Conservation (phyloP, 768 basidiomycete species). For the Megacollybia marginata region DNA sequence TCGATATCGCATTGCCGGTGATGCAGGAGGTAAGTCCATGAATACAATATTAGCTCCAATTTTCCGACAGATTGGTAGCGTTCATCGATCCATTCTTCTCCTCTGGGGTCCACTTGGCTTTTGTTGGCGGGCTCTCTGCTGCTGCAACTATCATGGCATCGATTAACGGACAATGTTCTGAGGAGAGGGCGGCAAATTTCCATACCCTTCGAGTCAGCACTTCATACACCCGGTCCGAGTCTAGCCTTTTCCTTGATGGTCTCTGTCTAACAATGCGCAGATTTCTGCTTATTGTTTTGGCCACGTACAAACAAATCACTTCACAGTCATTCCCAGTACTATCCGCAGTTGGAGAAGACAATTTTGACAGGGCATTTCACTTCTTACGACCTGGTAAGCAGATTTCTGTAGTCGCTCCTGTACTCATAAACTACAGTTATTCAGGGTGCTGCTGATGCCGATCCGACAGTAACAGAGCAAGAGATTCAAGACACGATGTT, state of each 20-base stretch:
- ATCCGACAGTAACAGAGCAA: conserved; percentile 56
- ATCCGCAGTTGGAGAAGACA: conserved; percentile 59
- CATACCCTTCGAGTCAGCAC: conserved; percentile 49
- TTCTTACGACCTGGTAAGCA: conserved; percentile 51
- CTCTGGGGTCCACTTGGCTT: conserved; percentile 54
- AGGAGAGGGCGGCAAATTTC: conserved; percentile 40
- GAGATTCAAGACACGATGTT: conserved; percentile 75
- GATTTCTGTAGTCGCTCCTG: no score
- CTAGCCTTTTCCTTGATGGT: background rate
- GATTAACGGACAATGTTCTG: conserved; percentile 40
- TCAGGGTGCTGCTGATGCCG: conserved; percentile 76
- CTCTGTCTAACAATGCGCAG: conserved; percentile 19
- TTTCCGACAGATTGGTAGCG: conserved; percentile 21
- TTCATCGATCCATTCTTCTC: conserved; percentile 67
- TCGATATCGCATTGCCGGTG: conserved; percentile 55
- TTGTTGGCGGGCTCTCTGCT: conserved; percentile 57
- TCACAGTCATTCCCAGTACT: conserved; percentile 49
- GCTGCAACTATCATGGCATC: conserved; percentile 51
- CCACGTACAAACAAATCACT: conserved; percentile 67
- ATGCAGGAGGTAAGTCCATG: conserved; percentile 46
- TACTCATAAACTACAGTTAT: conserved; percentile 41
- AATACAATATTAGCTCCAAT: background rate
- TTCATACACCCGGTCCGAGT: conserved; percentile 46
- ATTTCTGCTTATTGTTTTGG: conserved; percentile 62
- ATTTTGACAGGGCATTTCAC: conserved; percentile 61